Conservation (phyloP, 352 stramenopile genomes). For the Sclerospora graminicola region DNA sequence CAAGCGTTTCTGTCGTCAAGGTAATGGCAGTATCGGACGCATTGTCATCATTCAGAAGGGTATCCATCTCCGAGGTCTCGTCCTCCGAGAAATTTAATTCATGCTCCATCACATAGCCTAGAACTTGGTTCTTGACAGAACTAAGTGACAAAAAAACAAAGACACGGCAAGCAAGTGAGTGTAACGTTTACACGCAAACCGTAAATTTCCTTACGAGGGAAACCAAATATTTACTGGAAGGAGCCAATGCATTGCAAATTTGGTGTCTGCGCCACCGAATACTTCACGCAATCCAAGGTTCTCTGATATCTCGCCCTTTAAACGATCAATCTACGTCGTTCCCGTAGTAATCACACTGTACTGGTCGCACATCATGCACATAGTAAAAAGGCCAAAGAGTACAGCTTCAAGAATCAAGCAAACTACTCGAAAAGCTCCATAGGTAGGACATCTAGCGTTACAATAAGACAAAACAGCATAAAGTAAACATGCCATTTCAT, state of each 20-base stretch:
- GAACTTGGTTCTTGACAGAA: slow-evolving; percentile 71
- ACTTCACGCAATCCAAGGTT: slow-evolving; percentile 77
- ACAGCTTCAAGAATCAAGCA: slow-evolving; percentile 83
- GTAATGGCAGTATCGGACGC: slow-evolving; percentile 19
- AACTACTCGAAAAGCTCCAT: slow-evolving; percentile 69
- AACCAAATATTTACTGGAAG: slow-evolving; percentile 85
- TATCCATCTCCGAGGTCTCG: slow-evolving; percentile 64
- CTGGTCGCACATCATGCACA: slow-evolving; percentile 99
- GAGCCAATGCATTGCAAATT: slow-evolving; percentile 67
- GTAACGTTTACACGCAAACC: not conserved
- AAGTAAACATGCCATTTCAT: not conserved
- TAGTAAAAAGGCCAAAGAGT: slow-evolving; percentile 97
- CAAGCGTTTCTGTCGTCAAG: slow-evolving; percentile 61
- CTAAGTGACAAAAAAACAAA: no score
- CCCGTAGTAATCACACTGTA: slow-evolving; percentile 93
- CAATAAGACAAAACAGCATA: slow-evolving; percentile 5
- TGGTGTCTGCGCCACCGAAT: slow-evolving; percentile 50
- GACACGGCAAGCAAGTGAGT: not conserved
- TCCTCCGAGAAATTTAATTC: slow-evolving; percentile 56
- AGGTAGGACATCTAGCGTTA: slow-evolving; percentile 45
- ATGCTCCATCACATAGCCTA: slow-evolving; percentile 77
- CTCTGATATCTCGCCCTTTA: slow-evolving; percentile 85
- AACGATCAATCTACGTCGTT: slow-evolving; percentile 95
- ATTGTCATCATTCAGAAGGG: slow-evolving; percentile 49
- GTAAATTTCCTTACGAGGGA: slow-evolving; percentile 37